Evolutionary conservation across 371 early-diverging fungal species (phyloP), one percentile per base, ranked within the genome.

Genomic region (Choanephora cucurbitarum): DNA sequence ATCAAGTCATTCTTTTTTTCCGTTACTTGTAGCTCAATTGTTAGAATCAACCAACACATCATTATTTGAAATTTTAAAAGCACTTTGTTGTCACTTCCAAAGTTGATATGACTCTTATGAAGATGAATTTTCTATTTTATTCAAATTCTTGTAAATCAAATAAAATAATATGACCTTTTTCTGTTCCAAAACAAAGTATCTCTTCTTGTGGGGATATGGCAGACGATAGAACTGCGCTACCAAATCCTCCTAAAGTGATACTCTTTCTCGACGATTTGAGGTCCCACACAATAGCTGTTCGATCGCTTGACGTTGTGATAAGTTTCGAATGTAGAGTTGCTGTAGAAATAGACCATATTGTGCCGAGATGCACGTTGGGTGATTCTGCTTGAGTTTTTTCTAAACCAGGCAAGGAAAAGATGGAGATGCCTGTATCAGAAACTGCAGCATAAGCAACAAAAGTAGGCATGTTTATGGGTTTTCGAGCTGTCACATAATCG

Each of bases 261-360:
- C 50, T 46, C 18, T 40, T 52, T 31, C 55, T 58, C 13, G 64
- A 55, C 19, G 85, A 80, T 49, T 69, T 67, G 6, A 77, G 60
- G 59, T 88, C 80, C 91, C 91, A 91, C 22, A 91, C 54, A 56
- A 82, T 84, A 41, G 89, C 77, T 13, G 79, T 68, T 44, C 84
- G 81, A 62, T 90, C 92, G 1, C 92, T 90, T 21, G 84, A 84
- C 0, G 89, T 89, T 8, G 87, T 85, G 0, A 83, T 85, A 11
- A 90, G 58, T 22, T 74, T 64, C 64, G 64, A 64, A 33, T 64
- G 64, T 39, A 64, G 50, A 13, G 55, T 23, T 1, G 59, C 64
- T 2, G 55, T 8, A 23, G 58, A 44, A 21, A 64, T 64, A 10
- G 64, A 58, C 64, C 64, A 64, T 6, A 64, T 64, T 1, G 64